These are phyloP conservation scores for Hanseniaspora singularis DNA, from an alignment of 805 yeast species.

Conservation along the genomic window DNA sequence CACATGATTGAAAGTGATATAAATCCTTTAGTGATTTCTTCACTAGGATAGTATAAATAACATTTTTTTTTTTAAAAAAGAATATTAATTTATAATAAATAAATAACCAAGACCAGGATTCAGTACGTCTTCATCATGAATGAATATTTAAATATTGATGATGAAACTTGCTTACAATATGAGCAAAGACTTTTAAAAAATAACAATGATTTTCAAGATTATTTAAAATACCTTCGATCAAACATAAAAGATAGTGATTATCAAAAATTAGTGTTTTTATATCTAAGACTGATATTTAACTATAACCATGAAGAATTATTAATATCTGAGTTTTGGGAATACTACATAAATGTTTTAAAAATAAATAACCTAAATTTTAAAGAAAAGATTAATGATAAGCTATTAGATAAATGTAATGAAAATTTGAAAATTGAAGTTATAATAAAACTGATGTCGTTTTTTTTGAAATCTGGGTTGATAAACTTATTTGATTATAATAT, in stretches of 20 bases:
- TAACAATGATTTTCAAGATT: constrained; percentile 7
- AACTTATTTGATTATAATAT: neutral
- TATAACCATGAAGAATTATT: neutral
- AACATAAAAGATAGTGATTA: neutral
- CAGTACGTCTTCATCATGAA: too few relatives aligned
- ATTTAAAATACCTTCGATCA: neutral
- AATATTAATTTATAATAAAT: neutral
- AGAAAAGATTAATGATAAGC: neutral
- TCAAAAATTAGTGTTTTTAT: neutral
- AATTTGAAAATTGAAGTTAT: neutral
- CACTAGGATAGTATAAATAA: too few relatives aligned
- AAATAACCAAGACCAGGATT: too few relatives aligned
- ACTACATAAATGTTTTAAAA: neutral
- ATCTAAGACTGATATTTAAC: neutral
- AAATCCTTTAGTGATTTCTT: too few relatives aligned
- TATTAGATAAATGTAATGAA: neutral
- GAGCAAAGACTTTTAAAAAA: constrained; percentile 9
- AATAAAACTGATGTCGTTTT: neutral
- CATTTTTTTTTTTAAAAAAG: neutral
- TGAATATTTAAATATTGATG: neutral
- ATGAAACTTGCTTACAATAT: neutral
- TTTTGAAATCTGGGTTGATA: neutral
- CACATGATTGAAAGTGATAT: too few relatives aligned
- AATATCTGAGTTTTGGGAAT: constrained; percentile 3
- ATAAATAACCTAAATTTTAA: neutral